Percentiles rank a stretch among this genome's conserved stretches.
These are phyloP conservation scores for Platismatia glauca DNA, from an alignment of 495 filamentous ascomycete genomes.

Conservation along the genomic window DNA sequence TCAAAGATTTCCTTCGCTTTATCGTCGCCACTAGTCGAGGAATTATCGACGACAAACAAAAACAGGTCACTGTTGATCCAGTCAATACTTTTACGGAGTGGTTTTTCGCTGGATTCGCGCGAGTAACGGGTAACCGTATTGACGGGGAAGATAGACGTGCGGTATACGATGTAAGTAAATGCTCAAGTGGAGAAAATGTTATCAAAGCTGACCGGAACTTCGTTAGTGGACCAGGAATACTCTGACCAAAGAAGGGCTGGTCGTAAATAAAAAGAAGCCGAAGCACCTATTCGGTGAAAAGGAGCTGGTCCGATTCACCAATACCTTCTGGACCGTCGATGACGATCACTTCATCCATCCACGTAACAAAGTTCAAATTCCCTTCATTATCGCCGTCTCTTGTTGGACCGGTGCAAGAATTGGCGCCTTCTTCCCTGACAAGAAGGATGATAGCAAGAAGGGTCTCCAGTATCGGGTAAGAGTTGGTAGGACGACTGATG, in stretches of 20 bases:
- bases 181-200: too few species aligned
- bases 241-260: constrained; percentile 9
- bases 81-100: constrained; percentile 20
- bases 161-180: too few species aligned
- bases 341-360: constrained; percentile 25
- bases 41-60: constrained; percentile 10
- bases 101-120: constrained; percentile 16
- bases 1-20: too few species aligned
- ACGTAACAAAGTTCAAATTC: constrained; percentile 18
- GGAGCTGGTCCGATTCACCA: constrained; percentile 29
- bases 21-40: constrained; percentile 5
- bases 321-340: constrained; percentile 43
- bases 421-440: constrained; percentile 12
- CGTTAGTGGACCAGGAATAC: constrained; percentile 12
- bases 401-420: constrained; percentile 10
- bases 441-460: constrained; percentile 7
- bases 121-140: too few species aligned
- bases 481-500: too few species aligned
- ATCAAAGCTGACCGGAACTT: too few species aligned
- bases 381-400: constrained; percentile 3
- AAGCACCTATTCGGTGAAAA: too few species aligned
- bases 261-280: too few species aligned
- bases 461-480: constrained; percentile 10
- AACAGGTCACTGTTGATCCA: constrained; percentile 17
- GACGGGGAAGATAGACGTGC: too few species aligned